Evolutionary conservation across 768 basidiomycete genomes (phyloP), one percentile per base, ranked within the genome.

Genomic region (Hysterangium stoloniferum): DNA sequence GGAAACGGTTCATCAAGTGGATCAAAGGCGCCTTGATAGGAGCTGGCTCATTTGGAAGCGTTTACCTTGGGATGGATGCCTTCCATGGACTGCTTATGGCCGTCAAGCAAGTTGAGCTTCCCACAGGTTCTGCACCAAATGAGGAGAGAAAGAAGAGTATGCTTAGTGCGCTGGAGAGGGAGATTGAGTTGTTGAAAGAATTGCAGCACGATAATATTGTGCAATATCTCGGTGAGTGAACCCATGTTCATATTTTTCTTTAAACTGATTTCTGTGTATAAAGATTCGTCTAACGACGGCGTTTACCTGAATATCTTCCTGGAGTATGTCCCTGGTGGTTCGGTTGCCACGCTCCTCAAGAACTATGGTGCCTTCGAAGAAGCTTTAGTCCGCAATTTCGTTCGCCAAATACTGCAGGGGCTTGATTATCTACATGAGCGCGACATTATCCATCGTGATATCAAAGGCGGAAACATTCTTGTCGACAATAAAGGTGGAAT

Each of bases 401-500:
- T 94, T 43, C 78, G 88, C 20, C 94, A 96, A 65, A 95, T 95
- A 55, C 71, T 94, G 36, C 80, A 82, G 44, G 93, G 93, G 9
- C 75, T 97, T 48, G 79, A 84, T 61, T 97, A 96, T 58, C 76
- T 97, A 9, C 93, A 97, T 57, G 88, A 90, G 58, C 79, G 87
- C 11, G 91, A 88, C 57, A 96, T 97, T 64, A 92, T 97, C 52
- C 93, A 97, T 66, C 86, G 93, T 9, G 96, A 99, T 62, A 99
- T 99, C 73, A 99, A 99, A 62, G 96, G 96, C 19, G 96, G 89
- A 32, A 98, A 99, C 64, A 96, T 99, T 51, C 82, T 99, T 52
- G 93, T 96, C 3, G 94, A 97, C 64, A 97, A 97, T 70, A 95
- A 95, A 65, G 92, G 93, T 15, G 92, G 93, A 8, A 84, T 96